Percentiles rank a stretch among this genome's conserved stretches.
Evolutionary conservation across 148 eudicot genomes (phyloP).

Genomic region (Vaccinium macrocarpon): DNA sequence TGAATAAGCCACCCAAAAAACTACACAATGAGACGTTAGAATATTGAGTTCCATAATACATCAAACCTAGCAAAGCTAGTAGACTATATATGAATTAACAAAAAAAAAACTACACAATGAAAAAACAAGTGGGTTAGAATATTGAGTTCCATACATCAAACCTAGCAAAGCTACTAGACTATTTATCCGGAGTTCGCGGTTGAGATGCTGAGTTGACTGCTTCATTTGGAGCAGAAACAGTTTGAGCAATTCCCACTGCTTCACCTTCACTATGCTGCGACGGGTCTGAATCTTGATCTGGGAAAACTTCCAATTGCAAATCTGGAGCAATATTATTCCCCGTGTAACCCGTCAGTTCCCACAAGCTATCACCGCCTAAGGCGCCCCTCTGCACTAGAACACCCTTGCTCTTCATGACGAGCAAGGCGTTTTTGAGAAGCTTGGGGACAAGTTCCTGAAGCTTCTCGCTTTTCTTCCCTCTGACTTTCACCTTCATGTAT

Average conservation of each 20-base stretch:
- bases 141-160: neutral
- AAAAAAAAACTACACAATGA: neutral
- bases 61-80: neutral
- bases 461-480: conserved; percentile 39
- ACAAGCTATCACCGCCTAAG: conserved; percentile 35
- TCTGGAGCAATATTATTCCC: conserved; percentile 35
- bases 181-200: neutral
- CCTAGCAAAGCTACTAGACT: neutral
- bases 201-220: neutral
- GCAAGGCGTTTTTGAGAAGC: conserved; percentile 44
- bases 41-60: neutral
- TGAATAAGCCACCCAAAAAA: neutral
- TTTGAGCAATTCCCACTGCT: neutral
- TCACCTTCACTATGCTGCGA: conserved; percentile 3
- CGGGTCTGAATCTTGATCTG: conserved; percentile 29
- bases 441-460: conserved; percentile 45
- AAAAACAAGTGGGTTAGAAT: neutral
- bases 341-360: conserved; percentile 45
- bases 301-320: conserved; percentile 39
- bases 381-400: conserved; percentile 31
- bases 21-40: neutral
- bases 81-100: neutral
- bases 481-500: conserved; percentile 36
- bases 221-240: conserved; percentile 14
- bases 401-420: conserved; percentile 41